phyloP scores from a whole-genome alignment of 2,329 filamentous ascomycete species.

The Monilinia laxa region DNA sequence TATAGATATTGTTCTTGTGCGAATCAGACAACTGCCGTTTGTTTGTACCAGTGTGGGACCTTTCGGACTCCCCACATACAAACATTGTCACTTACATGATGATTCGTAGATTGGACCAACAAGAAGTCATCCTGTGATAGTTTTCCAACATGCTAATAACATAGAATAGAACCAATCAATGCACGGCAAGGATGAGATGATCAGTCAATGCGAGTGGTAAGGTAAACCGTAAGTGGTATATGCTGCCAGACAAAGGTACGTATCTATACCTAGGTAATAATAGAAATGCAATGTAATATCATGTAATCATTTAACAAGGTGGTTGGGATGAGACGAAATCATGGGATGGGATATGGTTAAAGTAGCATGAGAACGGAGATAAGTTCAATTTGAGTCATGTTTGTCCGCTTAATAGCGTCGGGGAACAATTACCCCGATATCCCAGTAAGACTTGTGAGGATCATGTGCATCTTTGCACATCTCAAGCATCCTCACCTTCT shows the following conservation, averaged over 20 bases:
- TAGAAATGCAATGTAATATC: not conserved
- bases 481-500: slow-evolving; percentile 1
- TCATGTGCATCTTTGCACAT: slow-evolving; percentile 10
- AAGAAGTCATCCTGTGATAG: not conserved
- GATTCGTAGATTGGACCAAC: not conserved
- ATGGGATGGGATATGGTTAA: not conserved
- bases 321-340: not conserved
- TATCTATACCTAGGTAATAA: no score
- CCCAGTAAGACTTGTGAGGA: slow-evolving; percentile 14
- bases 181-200: slow-evolving; percentile 2
- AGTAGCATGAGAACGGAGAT: slow-evolving; percentile 8
- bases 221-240: not conserved
- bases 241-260: not conserved
- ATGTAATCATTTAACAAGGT: not conserved
- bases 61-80: not conserved
- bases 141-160: not conserved
- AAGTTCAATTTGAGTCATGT: not conserved
- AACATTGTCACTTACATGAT: not conserved
- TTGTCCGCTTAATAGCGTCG: slow-evolving; percentile 1
- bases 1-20: not conserved
- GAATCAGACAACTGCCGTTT: slow-evolving; percentile 14
- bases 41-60: not conserved
- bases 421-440: slow-evolving; percentile 5
- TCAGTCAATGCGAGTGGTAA: not conserved
- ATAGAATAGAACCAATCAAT: not conserved